Base-by-base conservation (phyloP, 2,329 filamentous ascomycete genomes). In the Magnaporthales sp. region DNA sequence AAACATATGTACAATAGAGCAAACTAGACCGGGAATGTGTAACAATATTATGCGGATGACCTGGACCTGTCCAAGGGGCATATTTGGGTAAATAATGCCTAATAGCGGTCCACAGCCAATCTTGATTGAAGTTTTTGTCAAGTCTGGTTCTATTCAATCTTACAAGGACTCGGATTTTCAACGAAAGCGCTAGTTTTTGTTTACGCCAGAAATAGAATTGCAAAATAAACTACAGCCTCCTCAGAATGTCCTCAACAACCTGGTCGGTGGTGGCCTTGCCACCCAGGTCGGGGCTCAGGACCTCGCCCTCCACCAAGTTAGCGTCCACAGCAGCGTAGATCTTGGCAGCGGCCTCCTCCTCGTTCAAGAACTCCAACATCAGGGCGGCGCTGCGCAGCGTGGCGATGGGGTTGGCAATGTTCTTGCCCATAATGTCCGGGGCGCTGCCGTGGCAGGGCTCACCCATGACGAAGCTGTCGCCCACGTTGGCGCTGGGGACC, bases 391-490 rank as follows among this genome's bases (percentile, higher is more conserved):
- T 95, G 75, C 95, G 85, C 70, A 99, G 85, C 10, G 95, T 98
- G 46, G 95, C 95, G 75, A 99, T 96, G 27, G 95, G 95, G 81
- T 99, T 99, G 71, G 95, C 93, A 75, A 99, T 94, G 70, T 89
- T 88, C 83, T 90, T 84, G 71, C 95, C 95, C 86, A 93, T 89
- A 70, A 99, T 99, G 76, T 99, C 95, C 6, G 95, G 95, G 31
- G 95, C 95, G 73, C 90, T 93, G 63, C 95, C 95, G 79, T 99
- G 95, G 83, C 95, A 98, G 66, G 95, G 95, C 86, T 99, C 95
- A 70, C 95, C 95, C 74, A 99, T 98, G 71, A 92, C 95, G 76
- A 98, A 97, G 60, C 86, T 86, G 77, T 96, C 91, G 70, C 95
- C 93, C 11, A 99, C 95, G 77, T 99, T 99, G 72, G 95, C 95